These are phyloP conservation scores for Fonsecaea monophora DNA, from an alignment of 2,329 filamentous ascomycete genomes.

Conservation along the genomic window DNA sequence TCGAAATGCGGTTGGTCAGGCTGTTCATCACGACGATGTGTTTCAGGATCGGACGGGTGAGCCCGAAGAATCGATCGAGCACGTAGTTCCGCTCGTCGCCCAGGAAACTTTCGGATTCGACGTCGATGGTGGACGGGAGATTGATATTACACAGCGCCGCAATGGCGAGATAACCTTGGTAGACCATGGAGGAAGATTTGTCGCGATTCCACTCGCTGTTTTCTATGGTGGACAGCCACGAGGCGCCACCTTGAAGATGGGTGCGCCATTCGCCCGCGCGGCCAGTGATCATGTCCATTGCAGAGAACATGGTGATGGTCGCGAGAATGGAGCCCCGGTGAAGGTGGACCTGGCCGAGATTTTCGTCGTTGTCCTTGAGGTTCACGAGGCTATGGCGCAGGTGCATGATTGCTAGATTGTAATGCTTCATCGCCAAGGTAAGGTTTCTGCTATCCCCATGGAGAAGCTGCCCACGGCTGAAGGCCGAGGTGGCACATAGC, in stretches of 20 bases:
- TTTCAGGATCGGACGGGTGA: constrained; percentile 42
- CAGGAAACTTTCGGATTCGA: constrained; percentile 38
- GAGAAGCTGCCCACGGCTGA: constrained; percentile 42
- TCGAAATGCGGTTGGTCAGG: constrained; percentile 40
- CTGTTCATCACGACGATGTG: constrained; percentile 41
- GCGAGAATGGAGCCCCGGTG: constrained; percentile 36
- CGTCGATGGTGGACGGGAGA: constrained; percentile 39
- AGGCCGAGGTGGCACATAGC: constrained; percentile 44
- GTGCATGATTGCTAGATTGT: constrained; percentile 43
- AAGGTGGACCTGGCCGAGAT: constrained; percentile 14
- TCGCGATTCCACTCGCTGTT: constrained; percentile 27
- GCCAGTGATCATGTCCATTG: constrained; percentile 38
- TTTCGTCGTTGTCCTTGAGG: constrained; percentile 41
- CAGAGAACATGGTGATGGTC: constrained; percentile 37
- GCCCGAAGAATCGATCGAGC: constrained; percentile 43
- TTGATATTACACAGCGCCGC: constrained; percentile 43
- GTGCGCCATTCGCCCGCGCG: constrained; percentile 41
- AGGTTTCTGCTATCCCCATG: constrained; percentile 38
- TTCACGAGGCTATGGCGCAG: constrained; percentile 46
- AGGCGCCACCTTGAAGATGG: constrained; percentile 41
- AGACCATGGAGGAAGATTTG: constrained; percentile 36
- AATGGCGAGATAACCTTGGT: constrained; percentile 44
- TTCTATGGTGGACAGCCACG: constrained; percentile 32
- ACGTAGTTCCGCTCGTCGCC: constrained; percentile 37
- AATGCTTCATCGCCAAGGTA: constrained; percentile 43